Base-by-base conservation (phyloP, 2,329 filamentous ascomycete species). In the Aspergillus amoenus region DNA sequence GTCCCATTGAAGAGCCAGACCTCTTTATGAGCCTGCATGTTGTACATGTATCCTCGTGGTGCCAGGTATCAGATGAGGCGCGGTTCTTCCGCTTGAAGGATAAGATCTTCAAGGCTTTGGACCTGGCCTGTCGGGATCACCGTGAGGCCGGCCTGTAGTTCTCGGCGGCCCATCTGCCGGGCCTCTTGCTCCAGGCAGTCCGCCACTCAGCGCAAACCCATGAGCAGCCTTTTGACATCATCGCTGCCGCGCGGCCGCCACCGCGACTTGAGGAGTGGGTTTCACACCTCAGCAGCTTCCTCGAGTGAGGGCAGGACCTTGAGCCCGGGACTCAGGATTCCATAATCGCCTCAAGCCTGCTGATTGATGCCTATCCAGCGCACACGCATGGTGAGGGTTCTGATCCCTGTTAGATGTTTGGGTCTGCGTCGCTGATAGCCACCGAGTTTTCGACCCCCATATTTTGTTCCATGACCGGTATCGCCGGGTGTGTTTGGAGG, bases 101-200 rank as follows among this genome's bases (percentile, higher is more conserved):
- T 18, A 45, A 55, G 46, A 32, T 55, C 18, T 27, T 43, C 37
- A 55, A 55, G 42, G 53, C 53, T 12, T 27, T 55, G 45, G 45
- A 55, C 32, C 30, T 42, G 46, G 39, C 46, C 22, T 39, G 32
- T 42, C 53, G 53, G 21, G 45, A 55, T 55, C 53, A 45, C 7
- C 21, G 21, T 11, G 53, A 55, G 37, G 41, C 15, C n/a, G 43
- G 44, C n/a, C 30, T 32, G 12, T 39, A 34, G 7, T 55, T 55
- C 30, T 55, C 53, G n/a, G 44, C 30, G 13, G 53, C 37, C 12
- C 39, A 55, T 43, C 39, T 55, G 39, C 45, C 44, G 5, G 53
- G 45, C 13, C 37, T 55, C 12, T 22, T 55, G 37, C n/a, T 42
- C 12, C 22, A 49, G 42, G 53, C 53, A 11, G 22, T 49, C 32